phyloP scores from a whole-genome alignment of 805 yeast genomes.

The Candida anglica region DNA sequence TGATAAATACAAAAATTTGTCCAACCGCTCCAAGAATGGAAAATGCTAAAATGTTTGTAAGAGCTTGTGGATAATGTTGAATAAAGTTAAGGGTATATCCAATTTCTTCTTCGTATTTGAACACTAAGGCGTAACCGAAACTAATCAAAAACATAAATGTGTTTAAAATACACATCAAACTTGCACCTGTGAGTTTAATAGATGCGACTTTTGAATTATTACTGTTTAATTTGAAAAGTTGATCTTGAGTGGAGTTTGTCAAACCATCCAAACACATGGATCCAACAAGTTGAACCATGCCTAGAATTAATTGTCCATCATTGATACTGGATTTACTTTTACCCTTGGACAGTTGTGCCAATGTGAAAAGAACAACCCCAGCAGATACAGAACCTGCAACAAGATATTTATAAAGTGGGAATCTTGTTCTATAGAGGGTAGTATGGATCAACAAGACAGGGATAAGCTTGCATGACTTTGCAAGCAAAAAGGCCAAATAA shows the following conservation, averaged over 20 bases:
- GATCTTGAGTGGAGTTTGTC: conserved; percentile 92
- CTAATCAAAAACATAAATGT: conserved; percentile 45
- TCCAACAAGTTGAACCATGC: conserved; percentile 52
- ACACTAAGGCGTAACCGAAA: conserved; percentile 40
- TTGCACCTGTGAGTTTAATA: conserved; percentile 70
- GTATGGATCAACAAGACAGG: conserved; percentile 91
- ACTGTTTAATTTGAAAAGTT: conserved; percentile 52
- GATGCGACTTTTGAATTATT: too few relatives aligned
- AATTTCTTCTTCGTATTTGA: conserved; percentile 45
- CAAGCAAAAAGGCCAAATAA: conserved; percentile 76
- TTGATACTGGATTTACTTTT: conserved; percentile 19
- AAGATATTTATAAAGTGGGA: conserved; percentile 70
- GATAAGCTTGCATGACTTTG: conserved; percentile 88
- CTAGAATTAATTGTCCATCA: conserved; percentile 46
- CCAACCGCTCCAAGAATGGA: conserved; percentile 85
- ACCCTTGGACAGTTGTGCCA: conserved; percentile 37
- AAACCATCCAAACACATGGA: conserved; percentile 85
- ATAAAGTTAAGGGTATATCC: conserved; percentile 48
- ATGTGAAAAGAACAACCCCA: conserved; percentile 81
- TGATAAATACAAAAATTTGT: conserved; percentile 86
- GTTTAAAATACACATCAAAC: conserved; percentile 72
- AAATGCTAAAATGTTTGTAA: conserved; percentile 59
- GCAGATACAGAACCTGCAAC: conserved; percentile 76
- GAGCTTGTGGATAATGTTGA: conserved; percentile 46
- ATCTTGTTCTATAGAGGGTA: conserved; percentile 61